phyloP scores from a whole-genome alignment of 768 basidiomycete genomes.

The Naganishia vaughanmartiniae region DNA sequence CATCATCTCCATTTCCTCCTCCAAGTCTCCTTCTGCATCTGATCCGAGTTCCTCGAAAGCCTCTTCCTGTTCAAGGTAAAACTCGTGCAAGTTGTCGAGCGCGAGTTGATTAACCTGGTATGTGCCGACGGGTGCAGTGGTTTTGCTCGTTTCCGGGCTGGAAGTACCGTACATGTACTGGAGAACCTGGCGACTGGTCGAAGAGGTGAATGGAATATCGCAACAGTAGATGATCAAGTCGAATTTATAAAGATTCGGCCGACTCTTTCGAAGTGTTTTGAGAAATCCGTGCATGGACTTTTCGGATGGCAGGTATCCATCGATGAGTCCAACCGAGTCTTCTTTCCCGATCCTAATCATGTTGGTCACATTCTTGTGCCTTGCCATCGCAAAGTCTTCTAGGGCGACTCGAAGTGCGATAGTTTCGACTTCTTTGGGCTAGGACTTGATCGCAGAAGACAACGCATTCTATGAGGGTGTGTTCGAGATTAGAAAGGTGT shows the following conservation, averaged over 20 bases:
- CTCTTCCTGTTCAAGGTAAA: neutral
- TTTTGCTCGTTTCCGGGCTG: neutral
- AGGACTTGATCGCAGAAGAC: neutral
- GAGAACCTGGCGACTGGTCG: neutral
- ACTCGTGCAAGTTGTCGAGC: neutral
- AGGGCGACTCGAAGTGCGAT: neutral
- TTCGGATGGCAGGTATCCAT: neutral
- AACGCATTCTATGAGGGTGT: neutral
- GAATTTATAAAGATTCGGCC: neutral
- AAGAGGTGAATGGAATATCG: neutral
- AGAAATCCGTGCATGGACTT: neutral
- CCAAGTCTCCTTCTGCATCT: neutral
- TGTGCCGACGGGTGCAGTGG: neutral
- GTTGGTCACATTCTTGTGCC: neutral
- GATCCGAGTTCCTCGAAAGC: neutral
- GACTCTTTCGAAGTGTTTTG: neutral
- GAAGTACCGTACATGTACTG: neutral
- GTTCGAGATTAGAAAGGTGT: neutral
- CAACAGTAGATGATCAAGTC: conserved; percentile 2
- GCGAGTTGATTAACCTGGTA: neutral
- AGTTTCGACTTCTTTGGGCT: neutral
- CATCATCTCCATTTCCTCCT: neutral
- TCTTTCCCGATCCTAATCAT: neutral
- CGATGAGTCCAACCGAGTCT: neutral
- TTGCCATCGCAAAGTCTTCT: neutral